A percentile compares a stretch with the other conserved stretches of the same genome.
Conservation (phyloP, 2,329 filamentous ascomycete species). For the Bipolaris gigantea region DNA sequence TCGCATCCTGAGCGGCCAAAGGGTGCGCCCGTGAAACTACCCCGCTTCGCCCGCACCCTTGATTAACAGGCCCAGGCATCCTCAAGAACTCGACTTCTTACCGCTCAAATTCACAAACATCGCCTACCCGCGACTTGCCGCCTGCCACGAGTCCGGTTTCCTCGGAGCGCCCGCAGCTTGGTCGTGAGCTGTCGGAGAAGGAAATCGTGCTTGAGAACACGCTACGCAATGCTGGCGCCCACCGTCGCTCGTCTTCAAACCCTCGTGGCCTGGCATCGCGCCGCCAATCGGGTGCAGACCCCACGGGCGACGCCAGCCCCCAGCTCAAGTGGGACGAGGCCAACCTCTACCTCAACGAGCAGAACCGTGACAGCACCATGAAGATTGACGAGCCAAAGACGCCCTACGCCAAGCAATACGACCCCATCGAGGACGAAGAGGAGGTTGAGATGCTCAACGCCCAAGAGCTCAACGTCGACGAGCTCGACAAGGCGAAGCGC, state of each 20-base stretch:
- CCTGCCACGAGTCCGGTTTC: conserved; percentile 37
- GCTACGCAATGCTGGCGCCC: conserved; percentile 87
- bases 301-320: conserved; percentile 63
- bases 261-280: conserved; percentile 69
- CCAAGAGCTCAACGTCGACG: conserved; percentile 69
- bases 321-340: conserved; percentile 98
- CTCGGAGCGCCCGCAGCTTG: conserved; percentile 46
- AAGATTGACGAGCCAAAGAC: conserved; percentile 99
- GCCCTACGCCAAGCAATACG: conserved; percentile 89
- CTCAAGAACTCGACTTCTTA: conserved; percentile 81
- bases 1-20: conserved; percentile 50
- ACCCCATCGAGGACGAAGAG: conserved; percentile 83
- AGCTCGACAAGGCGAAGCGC: conserved; percentile 61
- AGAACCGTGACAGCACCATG: conserved; percentile 94
- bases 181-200: conserved; percentile 68
- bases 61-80: conserved; percentile 66
- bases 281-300: conserved; percentile 63
- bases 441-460: conserved; percentile 69
- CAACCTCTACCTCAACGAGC: conserved; percentile 94
- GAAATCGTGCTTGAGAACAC: conserved; percentile 95
- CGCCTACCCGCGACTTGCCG: conserved; percentile 49
- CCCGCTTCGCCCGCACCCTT: conserved; percentile 4
- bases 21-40: conserved; percentile 32
- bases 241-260: conserved; percentile 78
- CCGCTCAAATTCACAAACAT: conserved; percentile 55